A percentile compares a stretch with the other conserved stretches of the same genome.
Evolutionary conservation across 2,329 filamentous ascomycete species (phyloP).

Genomic region (Colletotrichum cereale): DNA sequence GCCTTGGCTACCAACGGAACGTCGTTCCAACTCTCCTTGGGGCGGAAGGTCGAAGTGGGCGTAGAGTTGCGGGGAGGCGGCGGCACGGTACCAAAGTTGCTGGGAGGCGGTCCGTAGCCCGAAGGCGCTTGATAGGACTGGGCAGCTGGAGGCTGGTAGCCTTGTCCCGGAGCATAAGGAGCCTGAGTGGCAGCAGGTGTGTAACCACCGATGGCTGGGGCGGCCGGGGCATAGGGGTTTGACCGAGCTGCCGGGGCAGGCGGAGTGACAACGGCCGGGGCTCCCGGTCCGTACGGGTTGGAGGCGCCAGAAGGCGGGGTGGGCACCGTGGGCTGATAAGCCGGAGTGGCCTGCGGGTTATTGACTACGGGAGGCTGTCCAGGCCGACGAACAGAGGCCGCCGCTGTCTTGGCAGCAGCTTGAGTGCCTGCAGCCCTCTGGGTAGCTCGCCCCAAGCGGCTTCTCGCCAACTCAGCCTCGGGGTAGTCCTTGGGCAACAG

Average conservation of each 20-base stretch:
- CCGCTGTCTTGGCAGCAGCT: slow-evolving; percentile 53
- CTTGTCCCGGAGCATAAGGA: slow-evolving; percentile 54
- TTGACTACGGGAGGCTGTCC: slow-evolving; percentile 43
- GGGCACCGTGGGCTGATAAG: slow-evolving; percentile 25
- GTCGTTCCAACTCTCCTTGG: slow-evolving; percentile 92
- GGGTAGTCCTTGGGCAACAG: slow-evolving; percentile 87
- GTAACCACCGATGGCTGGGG: slow-evolving; percentile 44
- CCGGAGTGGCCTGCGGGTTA: slow-evolving; percentile 16
- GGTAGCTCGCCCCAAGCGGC: slow-evolving; percentile 87
- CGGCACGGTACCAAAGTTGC: slow-evolving; percentile 53
- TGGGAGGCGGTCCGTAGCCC: slow-evolving; percentile 50
- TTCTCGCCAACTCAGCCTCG: slow-evolving; percentile 87
- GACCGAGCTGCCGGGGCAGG: slow-evolving; percentile 45
- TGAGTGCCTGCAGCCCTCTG: slow-evolving; percentile 59
- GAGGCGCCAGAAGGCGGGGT: slow-evolving; percentile 12
- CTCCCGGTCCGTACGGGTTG: slow-evolving; percentile 44
- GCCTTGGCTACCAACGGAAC: slow-evolving; percentile 86
- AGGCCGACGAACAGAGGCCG: slow-evolving; percentile 44
- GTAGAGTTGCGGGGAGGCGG: slow-evolving; percentile 61
- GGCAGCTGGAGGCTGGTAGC: slow-evolving; percentile 66
- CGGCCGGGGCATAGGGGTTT: slow-evolving; percentile 50
- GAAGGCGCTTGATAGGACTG: slow-evolving; percentile 55
- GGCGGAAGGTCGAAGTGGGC: slow-evolving; percentile 77
- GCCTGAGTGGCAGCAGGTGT: slow-evolving; percentile 49
- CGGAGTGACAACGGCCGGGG: slow-evolving; percentile 51